Percentiles rank a stretch among this genome's conserved stretches.
Conservation (phyloP, 2,329 filamentous ascomycete genomes). For the Pyrenophora seminiperda region DNA sequence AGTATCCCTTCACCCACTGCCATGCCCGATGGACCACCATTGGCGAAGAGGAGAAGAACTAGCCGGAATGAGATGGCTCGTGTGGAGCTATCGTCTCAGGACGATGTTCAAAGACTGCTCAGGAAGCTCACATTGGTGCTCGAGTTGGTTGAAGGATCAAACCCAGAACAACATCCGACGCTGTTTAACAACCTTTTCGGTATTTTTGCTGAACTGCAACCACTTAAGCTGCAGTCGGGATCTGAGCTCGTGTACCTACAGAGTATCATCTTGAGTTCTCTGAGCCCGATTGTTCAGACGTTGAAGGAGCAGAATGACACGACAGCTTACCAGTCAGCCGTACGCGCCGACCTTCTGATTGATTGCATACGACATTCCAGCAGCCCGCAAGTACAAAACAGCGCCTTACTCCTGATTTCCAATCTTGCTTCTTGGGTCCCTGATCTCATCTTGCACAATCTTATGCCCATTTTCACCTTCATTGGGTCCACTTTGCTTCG, state of each 20-base stretch:
- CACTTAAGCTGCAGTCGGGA: slow-evolving; percentile 77
- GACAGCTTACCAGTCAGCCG: slow-evolving; percentile 75
- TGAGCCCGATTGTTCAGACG: slow-evolving; percentile 81
- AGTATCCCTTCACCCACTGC: slow-evolving; percentile 74
- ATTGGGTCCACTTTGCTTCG: slow-evolving; percentile 91
- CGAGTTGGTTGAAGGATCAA: slow-evolving; percentile 82
- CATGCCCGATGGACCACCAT: slow-evolving; percentile 71
- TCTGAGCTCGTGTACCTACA: slow-evolving; percentile 91
- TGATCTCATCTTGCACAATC: slow-evolving; percentile 89
- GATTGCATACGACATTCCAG: slow-evolving; percentile 91
- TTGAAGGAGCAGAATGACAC: slow-evolving; percentile 62
- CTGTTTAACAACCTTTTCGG: slow-evolving; percentile 81
- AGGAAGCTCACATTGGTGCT: slow-evolving; percentile 83
- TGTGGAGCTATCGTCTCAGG: slow-evolving; percentile 65
- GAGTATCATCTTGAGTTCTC: slow-evolving; percentile 78
- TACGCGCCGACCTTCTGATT: slow-evolving; percentile 88
- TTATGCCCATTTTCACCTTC: slow-evolving; percentile 99
- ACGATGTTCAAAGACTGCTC: slow-evolving; percentile 70
- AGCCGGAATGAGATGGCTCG: slow-evolving; percentile 73
- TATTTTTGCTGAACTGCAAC: slow-evolving; percentile 83
- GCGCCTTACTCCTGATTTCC: slow-evolving; percentile 84
- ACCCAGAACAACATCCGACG: slow-evolving; percentile 74
- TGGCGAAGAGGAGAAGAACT: slow-evolving; percentile 78
- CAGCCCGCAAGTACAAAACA: slow-evolving; percentile 92
- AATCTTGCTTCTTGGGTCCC: slow-evolving; percentile 85